Evolutionary conservation across 2,329 filamentous ascomycete genomes (phyloP).

Genomic region (Davidsoniella australis): DNA sequence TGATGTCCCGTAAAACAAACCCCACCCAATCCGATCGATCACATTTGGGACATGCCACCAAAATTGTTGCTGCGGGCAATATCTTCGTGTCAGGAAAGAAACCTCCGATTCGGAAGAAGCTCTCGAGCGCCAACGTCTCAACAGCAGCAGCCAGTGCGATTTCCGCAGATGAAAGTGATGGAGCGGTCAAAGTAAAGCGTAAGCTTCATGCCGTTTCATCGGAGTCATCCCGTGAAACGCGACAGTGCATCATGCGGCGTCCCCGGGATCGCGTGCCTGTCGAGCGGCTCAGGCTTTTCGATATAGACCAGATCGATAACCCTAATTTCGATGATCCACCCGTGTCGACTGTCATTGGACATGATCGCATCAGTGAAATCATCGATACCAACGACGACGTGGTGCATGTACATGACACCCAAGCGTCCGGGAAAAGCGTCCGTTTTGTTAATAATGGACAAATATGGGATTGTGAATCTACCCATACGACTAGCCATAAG

Average conservation of each 20-base stretch:
- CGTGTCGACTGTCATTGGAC: neutral
- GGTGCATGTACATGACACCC: neutral
- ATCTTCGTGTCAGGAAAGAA: conserved; percentile 28
- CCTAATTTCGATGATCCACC: neutral
- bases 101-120: neutral
- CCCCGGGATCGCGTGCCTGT: neutral
- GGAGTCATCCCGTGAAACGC: conserved; percentile 1
- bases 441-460: conserved; percentile 2
- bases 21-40: neutral
- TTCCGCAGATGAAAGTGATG: no score
- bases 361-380: neutral
- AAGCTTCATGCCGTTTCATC: neutral
- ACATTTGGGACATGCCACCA: conserved; percentile 2
- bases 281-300: neutral
- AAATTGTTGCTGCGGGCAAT: conserved; percentile 18
- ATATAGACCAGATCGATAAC: neutral
- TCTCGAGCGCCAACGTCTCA: no score
- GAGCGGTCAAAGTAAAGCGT: no score
- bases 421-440: neutral
- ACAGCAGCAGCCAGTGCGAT: no score
- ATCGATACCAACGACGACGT: conserved; percentile 1
- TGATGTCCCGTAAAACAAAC: neutral
- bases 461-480: conserved; percentile 8
- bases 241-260: neutral
- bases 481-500: neutral